Conservation (phyloP, 1,284 basidiomycete species). For the Stereum hirsutum region DNA sequence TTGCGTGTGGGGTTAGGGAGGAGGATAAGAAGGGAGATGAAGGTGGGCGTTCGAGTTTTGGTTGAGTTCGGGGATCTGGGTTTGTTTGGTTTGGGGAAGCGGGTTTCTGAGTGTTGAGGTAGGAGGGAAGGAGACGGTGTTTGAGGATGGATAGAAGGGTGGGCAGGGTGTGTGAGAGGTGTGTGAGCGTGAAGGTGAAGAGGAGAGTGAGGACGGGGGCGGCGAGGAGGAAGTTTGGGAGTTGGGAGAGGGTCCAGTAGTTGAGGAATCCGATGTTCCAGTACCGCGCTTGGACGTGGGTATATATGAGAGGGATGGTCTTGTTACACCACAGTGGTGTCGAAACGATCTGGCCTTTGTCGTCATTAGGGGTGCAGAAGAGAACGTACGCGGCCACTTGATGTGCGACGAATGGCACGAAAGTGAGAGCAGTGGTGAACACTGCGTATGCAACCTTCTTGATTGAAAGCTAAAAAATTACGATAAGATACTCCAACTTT, state of each 20-base stretch:
- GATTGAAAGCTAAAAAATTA: conserved; percentile 29
- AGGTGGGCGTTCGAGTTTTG: no score
- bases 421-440: conserved; percentile 34
- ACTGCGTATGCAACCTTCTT: conserved; percentile 23
- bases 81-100: conserved; percentile 4
- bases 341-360: not conserved
- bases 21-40: conserved; percentile 21
- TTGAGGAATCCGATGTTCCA: conserved; percentile 83
- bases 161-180: conserved; percentile 21
- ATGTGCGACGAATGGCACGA: conserved; percentile 63
- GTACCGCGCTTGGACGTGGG: conserved; percentile 78
- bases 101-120: not conserved
- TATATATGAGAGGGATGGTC: conserved; percentile 64
- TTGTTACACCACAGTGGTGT: conserved; percentile 53
- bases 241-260: conserved; percentile 80
- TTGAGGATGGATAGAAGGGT: not conserved
- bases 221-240: conserved; percentile 85
- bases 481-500: no score
- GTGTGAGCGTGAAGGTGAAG: conserved; percentile 30
- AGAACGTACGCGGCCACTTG: conserved; percentile 55
- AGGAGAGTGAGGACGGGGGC: conserved; percentile 59
- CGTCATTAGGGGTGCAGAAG: conserved; percentile 43
- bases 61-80: no score
- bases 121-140: not conserved
- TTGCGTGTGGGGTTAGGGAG: conserved; percentile 51